Percentiles rank a stretch among this genome's conserved stretches.
These are phyloP conservation scores for Cyclotella distinguenda DNA, from an alignment of 108 stramenopile species.

Conservation along the genomic window DNA sequence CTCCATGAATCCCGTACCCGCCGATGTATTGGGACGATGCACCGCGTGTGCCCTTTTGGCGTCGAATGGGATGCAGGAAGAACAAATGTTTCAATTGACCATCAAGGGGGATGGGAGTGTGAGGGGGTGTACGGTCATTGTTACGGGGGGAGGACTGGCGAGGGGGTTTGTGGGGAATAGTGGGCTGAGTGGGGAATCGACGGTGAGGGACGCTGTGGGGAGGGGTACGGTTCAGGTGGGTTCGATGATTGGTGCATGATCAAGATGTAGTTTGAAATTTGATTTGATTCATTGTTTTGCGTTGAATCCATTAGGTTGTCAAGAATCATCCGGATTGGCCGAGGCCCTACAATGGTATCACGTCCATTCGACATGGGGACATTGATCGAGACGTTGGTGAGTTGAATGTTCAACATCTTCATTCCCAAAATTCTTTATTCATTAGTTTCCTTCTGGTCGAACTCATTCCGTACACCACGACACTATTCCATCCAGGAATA, in stretches of 20 bases:
- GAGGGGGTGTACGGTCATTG: constrained; percentile 71
- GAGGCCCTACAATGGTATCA: constrained; percentile 87
- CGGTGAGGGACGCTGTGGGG: constrained; percentile 71
- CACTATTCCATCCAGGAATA: constrained; percentile 58
- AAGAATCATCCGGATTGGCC: constrained; percentile 91
- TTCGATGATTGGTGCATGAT: neutral
- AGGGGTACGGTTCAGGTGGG: constrained; percentile 63
- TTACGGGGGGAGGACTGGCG: constrained; percentile 63
- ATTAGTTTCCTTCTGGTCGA: no score
- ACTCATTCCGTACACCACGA: no score
- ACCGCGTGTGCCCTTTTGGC: constrained; percentile 69
- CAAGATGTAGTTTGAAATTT: neutral
- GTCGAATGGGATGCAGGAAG: constrained; percentile 82
- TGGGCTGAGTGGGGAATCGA: constrained; percentile 59
- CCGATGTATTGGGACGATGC: constrained; percentile 70
- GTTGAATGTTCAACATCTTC: no score
- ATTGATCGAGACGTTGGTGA: constrained; percentile 85
- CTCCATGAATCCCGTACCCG: constrained; percentile 66
- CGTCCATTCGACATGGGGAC: constrained; percentile 73
- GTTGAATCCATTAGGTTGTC: constrained; percentile 62
- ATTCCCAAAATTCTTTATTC: no score
- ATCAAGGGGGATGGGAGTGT: constrained; percentile 79
- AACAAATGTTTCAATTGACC: constrained; percentile 82
- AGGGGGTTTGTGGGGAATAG: constrained; percentile 83
- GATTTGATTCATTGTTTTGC: neutral